These are phyloP conservation scores for Chytriomyces sp. DNA, from an alignment of 192 early-diverging fungal genomes.

Conservation along the genomic window DNA sequence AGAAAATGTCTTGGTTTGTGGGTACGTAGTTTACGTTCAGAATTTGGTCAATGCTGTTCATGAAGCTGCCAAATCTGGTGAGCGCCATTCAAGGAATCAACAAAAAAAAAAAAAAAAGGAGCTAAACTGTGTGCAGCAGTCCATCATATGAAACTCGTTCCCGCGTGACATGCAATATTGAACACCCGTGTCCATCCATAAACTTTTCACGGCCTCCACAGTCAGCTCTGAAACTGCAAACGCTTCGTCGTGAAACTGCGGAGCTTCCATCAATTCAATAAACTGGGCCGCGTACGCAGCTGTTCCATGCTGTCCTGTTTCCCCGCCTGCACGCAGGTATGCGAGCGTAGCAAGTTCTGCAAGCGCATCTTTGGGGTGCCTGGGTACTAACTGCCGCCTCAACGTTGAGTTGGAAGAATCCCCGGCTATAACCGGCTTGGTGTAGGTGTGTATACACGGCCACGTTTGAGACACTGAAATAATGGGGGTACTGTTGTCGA, in stretches of 20 bases:
- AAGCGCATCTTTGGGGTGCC: not conserved
- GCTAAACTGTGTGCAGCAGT: constrained; percentile 47
- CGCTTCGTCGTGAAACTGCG: no score
- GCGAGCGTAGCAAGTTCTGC: constrained; percentile 3
- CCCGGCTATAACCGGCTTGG: no score
- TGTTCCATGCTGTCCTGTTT: constrained; percentile 12
- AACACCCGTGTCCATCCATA: constrained; percentile 50
- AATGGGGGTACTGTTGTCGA: no score
- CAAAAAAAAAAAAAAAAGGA: no score
- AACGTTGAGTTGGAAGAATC: no score
- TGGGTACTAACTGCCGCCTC: no score
- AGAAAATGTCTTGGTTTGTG: constrained; percentile 69
- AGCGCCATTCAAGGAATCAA: not conserved
- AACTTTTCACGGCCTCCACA: constrained; percentile 22
- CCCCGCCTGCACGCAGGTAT: constrained; percentile 1
- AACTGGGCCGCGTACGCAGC: constrained; percentile 18
- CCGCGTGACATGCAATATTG: constrained; percentile 37
- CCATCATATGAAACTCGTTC: constrained; percentile 53
- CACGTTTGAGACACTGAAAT: no score
- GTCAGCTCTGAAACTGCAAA: not conserved
- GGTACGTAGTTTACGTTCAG: constrained; percentile 57
- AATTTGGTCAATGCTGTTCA: constrained; percentile 54
- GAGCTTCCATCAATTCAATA: not conserved
- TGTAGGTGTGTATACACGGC: no score
- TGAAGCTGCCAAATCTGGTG: constrained; percentile 10